A percentile compares a stretch with the other conserved stretches of the same genome.
Evolutionary conservation across 345 rosid genomes (phyloP).

Genomic region (Lepidium didymum): DNA sequence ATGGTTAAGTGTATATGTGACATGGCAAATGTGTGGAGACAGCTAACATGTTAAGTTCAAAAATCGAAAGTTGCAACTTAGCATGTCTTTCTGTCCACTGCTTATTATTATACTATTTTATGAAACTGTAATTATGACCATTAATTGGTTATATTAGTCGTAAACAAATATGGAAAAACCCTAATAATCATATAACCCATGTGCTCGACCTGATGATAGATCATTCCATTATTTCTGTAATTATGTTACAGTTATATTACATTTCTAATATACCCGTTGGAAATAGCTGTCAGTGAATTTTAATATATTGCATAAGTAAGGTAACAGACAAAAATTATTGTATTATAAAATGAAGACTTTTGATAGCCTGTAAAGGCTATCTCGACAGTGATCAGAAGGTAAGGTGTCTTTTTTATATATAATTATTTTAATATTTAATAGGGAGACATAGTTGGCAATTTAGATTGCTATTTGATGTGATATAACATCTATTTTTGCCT

Average conservation of each 20-base stretch:
- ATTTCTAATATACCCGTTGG: slow-evolving; percentile 18
- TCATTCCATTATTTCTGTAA: background rate
- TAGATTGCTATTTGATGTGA: background rate
- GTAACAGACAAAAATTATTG: background rate
- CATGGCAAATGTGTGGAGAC: slow-evolving; percentile 14
- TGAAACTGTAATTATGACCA: too few species aligned
- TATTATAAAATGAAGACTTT: background rate
- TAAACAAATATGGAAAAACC: background rate
- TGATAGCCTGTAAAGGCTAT: slow-evolving; percentile 20
- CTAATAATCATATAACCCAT: slow-evolving; percentile 15
- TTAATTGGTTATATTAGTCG: background rate
- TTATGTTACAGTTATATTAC: slow-evolving; percentile 16
- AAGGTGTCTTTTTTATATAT: background rate
- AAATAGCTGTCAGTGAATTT: slow-evolving; percentile 25
- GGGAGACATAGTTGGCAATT: slow-evolving; percentile 16
- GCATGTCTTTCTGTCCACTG: slow-evolving; percentile 27
- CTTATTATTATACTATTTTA: background rate
- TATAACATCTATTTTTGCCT: background rate
- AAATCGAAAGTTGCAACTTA: slow-evolving; percentile 18
- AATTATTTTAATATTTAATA: background rate
- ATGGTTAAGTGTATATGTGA: background rate
- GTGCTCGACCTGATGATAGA: slow-evolving; percentile 1
- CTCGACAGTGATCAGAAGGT: slow-evolving; percentile 17
- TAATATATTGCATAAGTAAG: slow-evolving; percentile 3
- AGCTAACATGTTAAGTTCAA: slow-evolving; percentile 23